Percentiles rank a stretch among this genome's conserved stretches.
These are phyloP conservation scores for Trapa bicornis DNA, from an alignment of 345 rosid genomes.

Conservation along the genomic window DNA sequence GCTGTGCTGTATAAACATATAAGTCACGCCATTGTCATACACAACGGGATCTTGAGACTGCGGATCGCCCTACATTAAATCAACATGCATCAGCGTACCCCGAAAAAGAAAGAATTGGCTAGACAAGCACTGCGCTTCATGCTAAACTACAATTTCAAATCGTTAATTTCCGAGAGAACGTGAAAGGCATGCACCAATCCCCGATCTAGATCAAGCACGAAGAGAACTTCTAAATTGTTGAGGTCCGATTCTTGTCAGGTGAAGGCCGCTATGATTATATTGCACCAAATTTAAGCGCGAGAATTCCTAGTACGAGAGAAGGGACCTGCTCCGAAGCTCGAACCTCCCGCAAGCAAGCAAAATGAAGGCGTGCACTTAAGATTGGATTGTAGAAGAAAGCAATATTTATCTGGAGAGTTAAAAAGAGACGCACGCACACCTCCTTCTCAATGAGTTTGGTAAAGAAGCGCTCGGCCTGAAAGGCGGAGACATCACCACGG, in stretches of 20 bases:
- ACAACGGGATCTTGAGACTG: slow-evolving; percentile 98
- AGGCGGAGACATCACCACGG: slow-evolving; percentile 82
- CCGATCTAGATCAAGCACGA: background rate
- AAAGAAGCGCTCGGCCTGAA: slow-evolving; percentile 88
- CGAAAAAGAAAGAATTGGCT: background rate
- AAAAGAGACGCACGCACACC: slow-evolving; percentile 19
- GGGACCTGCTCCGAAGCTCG: background rate
- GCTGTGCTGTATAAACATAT: slow-evolving; percentile 90
- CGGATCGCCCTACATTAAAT: slow-evolving; percentile 65
- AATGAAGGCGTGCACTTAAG: background rate
- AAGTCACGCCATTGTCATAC: slow-evolving; percentile 81
- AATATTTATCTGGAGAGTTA: background rate
- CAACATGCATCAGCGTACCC: background rate
- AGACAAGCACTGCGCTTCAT: background rate
- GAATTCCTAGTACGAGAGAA: background rate
- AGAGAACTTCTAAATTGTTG: background rate
- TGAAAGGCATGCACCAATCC: background rate
- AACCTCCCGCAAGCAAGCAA: background rate
- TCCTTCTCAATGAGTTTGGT: slow-evolving; percentile 91
- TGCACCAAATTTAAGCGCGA: background rate
- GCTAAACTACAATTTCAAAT: background rate
- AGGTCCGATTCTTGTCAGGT: background rate
- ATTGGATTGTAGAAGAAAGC: background rate
- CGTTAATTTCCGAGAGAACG: background rate
- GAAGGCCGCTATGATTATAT: background rate